phyloP scores from a whole-genome alignment of 768 basidiomycete genomes.

The Auriscalpium microsporum region DNA sequence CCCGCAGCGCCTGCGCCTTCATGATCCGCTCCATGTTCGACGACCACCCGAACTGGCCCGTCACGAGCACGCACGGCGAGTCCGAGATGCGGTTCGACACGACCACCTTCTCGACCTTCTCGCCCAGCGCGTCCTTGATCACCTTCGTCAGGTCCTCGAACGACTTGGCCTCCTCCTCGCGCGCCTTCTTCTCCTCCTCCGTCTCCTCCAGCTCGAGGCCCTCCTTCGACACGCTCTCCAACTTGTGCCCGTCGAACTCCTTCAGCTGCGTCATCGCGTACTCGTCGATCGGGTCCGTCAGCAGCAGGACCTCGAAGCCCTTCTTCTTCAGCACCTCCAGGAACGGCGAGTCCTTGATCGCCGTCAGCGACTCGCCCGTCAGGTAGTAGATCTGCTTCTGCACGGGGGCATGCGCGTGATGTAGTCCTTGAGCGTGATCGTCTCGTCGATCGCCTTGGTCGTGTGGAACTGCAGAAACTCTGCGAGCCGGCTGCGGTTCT shows the following conservation, averaged over 20 bases:
- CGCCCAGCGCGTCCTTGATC: constrained; percentile 97
- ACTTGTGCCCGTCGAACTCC: constrained; percentile 98
- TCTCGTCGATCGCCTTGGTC: constrained; percentile 87
- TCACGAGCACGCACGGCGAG: constrained; percentile 95
- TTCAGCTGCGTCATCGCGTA: constrained; percentile 98
- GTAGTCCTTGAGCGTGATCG: constrained; percentile 94
- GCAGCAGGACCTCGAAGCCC: constrained; percentile 95
- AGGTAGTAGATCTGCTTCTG: constrained; percentile 99
- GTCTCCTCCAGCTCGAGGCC: constrained; percentile 99
- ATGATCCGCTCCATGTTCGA: constrained; percentile 99
- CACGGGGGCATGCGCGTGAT: constrained; percentile 99
- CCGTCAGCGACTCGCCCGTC: constrained; percentile 92
- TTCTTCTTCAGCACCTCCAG: constrained; percentile 99
- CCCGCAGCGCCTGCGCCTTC: constrained; percentile 96
- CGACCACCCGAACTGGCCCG: constrained; percentile 99
- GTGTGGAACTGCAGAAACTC: constrained; percentile 99
- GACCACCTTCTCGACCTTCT: constrained; percentile 99
- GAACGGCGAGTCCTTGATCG: constrained; percentile 93
- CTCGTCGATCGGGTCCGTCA: constrained; percentile 98
- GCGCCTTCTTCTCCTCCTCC: constrained; percentile 89
- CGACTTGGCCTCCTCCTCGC: constrained; percentile 78
- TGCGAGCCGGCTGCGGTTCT: constrained; percentile 98
- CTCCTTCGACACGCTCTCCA: constrained; percentile 97
- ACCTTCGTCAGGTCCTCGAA: constrained; percentile 86
- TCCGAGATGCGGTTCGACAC: constrained; percentile 96